Evolutionary conservation across 805 yeast species (phyloP).

Genomic region (Ogataea dorogensis): DNA sequence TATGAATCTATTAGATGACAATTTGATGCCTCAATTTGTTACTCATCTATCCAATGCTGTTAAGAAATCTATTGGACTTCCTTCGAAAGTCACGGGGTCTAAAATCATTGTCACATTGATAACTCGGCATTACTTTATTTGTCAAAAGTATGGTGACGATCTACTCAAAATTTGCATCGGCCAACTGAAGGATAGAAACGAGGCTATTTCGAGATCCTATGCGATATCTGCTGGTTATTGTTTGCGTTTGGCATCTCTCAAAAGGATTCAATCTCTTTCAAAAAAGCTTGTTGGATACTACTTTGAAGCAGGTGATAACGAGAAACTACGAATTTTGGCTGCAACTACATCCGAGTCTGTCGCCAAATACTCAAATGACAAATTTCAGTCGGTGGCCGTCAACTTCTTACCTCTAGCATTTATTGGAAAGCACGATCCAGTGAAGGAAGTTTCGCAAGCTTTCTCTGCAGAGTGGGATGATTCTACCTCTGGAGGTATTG

Average conservation of each 20-base stretch:
- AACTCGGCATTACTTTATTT: conserved; percentile 47
- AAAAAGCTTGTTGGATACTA: conserved; percentile 50
- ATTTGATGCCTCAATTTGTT: conserved; percentile 47
- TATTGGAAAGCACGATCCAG: conserved; percentile 69
- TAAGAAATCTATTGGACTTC: conserved; percentile 77
- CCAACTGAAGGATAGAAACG: conserved; percentile 70
- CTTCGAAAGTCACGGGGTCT: conserved; percentile 86
- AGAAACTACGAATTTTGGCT: conserved; percentile 45
- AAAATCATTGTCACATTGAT: conserved; percentile 66
- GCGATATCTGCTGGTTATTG: conserved; percentile 80
- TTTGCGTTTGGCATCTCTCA: conserved; percentile 58
- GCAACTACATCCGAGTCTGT: conserved; percentile 65
- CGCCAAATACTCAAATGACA: conserved; percentile 65
- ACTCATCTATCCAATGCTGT: conserved; percentile 53
- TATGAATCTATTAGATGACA: conserved; percentile 55
- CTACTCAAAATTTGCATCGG: conserved; percentile 54
- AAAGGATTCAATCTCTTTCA: conserved; percentile 53
- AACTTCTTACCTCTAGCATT: conserved; percentile 76
- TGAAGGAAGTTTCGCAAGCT: conserved; percentile 40
- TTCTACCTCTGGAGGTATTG: conserved; percentile 68
- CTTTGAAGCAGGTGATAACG: conserved; percentile 50
- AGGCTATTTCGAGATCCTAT: conserved; percentile 68
- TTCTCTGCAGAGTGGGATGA: conserved; percentile 77
- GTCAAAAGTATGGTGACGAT: conserved; percentile 55
- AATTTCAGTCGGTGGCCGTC: conserved; percentile 57